phyloP scores from a whole-genome alignment of 768 basidiomycete genomes.

The Fibroporia radiculosa region DNA sequence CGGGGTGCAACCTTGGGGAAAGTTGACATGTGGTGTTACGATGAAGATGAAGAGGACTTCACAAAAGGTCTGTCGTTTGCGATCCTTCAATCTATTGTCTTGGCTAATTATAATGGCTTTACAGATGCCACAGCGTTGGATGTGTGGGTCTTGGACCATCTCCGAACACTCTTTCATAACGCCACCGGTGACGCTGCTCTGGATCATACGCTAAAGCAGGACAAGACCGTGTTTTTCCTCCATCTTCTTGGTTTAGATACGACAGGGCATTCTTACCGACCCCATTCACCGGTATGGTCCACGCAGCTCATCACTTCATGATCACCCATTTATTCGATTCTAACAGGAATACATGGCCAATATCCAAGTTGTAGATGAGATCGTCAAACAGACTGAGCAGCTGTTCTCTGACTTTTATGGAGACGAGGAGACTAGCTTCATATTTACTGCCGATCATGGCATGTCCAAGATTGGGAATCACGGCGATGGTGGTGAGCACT shows the following conservation, averaged over 20 bases:
- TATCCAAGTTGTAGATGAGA: constrained; percentile 68
- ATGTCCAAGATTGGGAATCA: constrained; percentile 88
- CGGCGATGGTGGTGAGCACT: constrained; percentile 61
- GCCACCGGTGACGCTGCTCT: constrained; percentile 47
- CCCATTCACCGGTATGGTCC: constrained; percentile 56
- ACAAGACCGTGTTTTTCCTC: constrained; percentile 71
- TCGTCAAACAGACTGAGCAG: constrained; percentile 59
- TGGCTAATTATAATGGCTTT: background rate
- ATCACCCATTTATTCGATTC: background rate
- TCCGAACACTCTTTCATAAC: constrained; percentile 54
- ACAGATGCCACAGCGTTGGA: constrained; percentile 73
- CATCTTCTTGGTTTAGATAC: constrained; percentile 83
- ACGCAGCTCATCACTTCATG: background rate
- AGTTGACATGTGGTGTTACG: constrained; percentile 70
- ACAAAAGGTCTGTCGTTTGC: constrained; percentile 53
- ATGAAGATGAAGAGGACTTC: constrained; percentile 77
- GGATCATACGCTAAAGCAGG: constrained; percentile 41
- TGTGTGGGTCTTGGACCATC: constrained; percentile 68
- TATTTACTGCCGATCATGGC: constrained; percentile 87
- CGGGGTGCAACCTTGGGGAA: constrained; percentile 63
- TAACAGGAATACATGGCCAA: constrained; percentile 79
- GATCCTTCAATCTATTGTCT: background rate
- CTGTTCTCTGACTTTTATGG: constrained; percentile 57
- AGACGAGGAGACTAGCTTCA: constrained; percentile 62
- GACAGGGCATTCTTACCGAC: constrained; percentile 81